Base-by-base conservation (phyloP, 139 green algal genomes). In the Tetraselmis chui region DNA sequence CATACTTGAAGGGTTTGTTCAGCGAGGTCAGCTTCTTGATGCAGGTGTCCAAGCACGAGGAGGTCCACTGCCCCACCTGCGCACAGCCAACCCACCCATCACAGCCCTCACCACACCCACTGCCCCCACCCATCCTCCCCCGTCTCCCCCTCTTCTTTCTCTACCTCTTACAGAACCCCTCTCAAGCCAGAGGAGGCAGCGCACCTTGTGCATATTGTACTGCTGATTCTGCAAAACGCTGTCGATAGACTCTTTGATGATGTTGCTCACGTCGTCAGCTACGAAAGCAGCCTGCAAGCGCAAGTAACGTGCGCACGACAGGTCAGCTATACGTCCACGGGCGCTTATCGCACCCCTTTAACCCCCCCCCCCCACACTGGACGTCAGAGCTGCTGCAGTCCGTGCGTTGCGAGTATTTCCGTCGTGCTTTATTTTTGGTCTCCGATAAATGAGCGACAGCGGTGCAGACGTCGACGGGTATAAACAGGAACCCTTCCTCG, bases 1-100 rank as follows among this genome's bases (percentile, higher is more conserved):
- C 85, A 76, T 96, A 96, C 59, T 96, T 96, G 85, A 95, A 95
- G 0, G 93, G 93, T 84, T 95, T 95, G 85, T 92, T 92, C 0
- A 95, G 75, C 1, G 76, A 84, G 23, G 91, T 89, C 30, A 96
- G 82, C 30, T 87, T 85, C 86, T 95, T 94, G 1, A 96, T 89
- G 81, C 87, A 95, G 45, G 86, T 89, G 30, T 95, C 91, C 18
- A 96, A 76, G 31, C 91, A 92, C 26, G 76, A 85, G 0, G 85
- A 89, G 0, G 91, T 95, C 93, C 92, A 95, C 76, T 94, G 92
- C 75, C 88, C 89, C 23, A 95, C 89, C 91, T 95, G 89, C 5
- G 45, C 45, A 5, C 5, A 67, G 45, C 45, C 59, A 23, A 26
- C 29, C 26, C 75, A 27, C 75, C 18, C 22, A 26, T 27, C 75